phyloP scores from a whole-genome alignment of 441 rosid species.

The Erysimum pusillum region DNA sequence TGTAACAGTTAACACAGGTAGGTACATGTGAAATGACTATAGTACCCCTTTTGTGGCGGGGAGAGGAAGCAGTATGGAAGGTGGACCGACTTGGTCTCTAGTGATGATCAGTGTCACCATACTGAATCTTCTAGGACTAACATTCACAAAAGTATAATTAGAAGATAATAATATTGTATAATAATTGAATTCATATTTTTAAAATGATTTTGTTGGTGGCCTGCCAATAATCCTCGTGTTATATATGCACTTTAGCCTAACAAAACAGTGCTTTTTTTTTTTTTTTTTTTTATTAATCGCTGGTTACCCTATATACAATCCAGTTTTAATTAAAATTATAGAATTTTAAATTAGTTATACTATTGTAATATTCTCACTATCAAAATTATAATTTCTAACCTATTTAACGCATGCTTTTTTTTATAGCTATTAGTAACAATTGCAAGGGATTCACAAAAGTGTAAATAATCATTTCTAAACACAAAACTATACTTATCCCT shows the following conservation, averaged over 20 bases:
- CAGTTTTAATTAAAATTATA: no score
- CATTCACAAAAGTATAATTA: not conserved
- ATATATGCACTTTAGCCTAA: slow-evolving; percentile 26
- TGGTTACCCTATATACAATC: no score
- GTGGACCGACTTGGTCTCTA: slow-evolving; percentile 30
- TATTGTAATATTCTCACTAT: no score
- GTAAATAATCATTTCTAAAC: not conserved
- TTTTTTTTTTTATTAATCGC: not conserved
- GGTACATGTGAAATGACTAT: slow-evolving; percentile 19
- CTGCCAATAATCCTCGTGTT: slow-evolving; percentile 48
- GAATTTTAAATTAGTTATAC: no score
- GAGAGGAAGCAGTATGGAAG: slow-evolving; percentile 27
- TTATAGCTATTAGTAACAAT: no score
- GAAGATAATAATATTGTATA: not conserved
- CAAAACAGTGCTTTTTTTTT: not conserved
- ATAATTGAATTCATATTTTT: not conserved
- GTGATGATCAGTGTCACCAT: slow-evolving; percentile 22
- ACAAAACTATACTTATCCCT: not conserved
- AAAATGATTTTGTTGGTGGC: slow-evolving; percentile 43
- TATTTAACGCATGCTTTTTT: no score
- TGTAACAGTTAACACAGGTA: not conserved
- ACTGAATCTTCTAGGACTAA: slow-evolving; percentile 17
- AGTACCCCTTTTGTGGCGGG: slow-evolving; percentile 7
- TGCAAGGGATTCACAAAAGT: not conserved
- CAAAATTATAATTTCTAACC: not conserved